Percentiles rank a stretch among this genome's conserved stretches.
Evolutionary conservation across 257 asterid genomes (phyloP).

Genomic region (Oldenlandia corymbosa): DNA sequence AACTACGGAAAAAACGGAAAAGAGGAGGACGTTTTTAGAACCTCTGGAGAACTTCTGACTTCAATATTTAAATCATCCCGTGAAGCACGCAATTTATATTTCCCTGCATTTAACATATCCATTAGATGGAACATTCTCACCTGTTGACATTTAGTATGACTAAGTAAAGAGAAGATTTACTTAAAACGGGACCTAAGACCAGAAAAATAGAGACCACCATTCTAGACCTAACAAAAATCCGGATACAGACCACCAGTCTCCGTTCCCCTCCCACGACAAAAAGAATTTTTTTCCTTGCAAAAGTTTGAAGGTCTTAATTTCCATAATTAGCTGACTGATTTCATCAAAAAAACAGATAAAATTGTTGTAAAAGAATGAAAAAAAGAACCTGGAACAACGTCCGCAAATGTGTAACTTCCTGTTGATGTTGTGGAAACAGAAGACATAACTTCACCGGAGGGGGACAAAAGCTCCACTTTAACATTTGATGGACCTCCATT

Average conservation of each 20-base stretch:
- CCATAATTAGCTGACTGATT: not conserved
- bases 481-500: conserved; percentile 81
- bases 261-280: too few species aligned
- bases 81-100: conserved; percentile 69
- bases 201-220: not conserved
- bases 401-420: conserved; percentile 68
- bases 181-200: not conserved
- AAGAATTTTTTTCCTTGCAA: not conserved
- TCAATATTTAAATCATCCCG: conserved; percentile 62
- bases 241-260: too few species aligned
- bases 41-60: conserved; percentile 81
- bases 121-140: not conserved
- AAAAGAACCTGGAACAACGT: conserved; percentile 63
- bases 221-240: too few species aligned
- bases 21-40: conserved; percentile 17
- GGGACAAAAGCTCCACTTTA: conserved; percentile 68
- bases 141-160: not conserved
- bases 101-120: conserved; percentile 46
- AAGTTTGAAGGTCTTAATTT: not conserved
- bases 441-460: conserved; percentile 59
- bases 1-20: not conserved
- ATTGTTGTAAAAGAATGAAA: not conserved
- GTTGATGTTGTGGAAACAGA: conserved; percentile 63
- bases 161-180: not conserved
- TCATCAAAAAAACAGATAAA: not conserved